Evolutionary conservation across 148 eudicot species (phyloP), one percentile per base, ranked within the genome.

Genomic region (Camellia granthamiana): DNA sequence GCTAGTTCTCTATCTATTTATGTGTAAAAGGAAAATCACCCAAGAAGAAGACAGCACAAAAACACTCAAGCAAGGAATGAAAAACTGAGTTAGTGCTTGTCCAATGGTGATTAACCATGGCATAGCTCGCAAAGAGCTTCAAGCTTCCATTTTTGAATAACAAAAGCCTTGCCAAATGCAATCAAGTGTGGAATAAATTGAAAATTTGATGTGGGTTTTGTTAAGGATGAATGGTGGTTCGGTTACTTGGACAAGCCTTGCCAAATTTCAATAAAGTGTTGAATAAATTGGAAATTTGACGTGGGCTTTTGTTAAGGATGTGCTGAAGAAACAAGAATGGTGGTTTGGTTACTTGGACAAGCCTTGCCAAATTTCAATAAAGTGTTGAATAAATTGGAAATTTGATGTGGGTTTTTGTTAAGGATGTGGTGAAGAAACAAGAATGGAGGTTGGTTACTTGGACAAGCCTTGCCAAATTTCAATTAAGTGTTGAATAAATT

Each of bases 61-160:
- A 30, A 43, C 9, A 59, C 49, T 59, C 51, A 44, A 44, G 13
- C 19, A 52, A 52, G 2, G 6, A 55, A 61, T 30, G 38, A 6
- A 15, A 6, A 42, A 62, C 11, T 41, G 62, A 41, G 23, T 47
- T 38, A 52, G 72, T 65, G 72, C 78, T 62, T 66, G 72, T 46
- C 72, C 62, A 15, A 66, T 66, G 47, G 72, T 30, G 80, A 66
- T 77, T 66, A 65, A 77, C 62, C 72, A 41, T 78, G 60, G 72
- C 74, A 42, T 6, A 49, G 58, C 19, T 41, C 69, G 8, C 12
- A 11, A 65, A 18, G 52, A 69, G 23, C 58, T 18, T 49, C 23
- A 71, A 3, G 3, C 23, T 46, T 41, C 23, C 15, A n/a, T 47
- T 30, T 30, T 30, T 47, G 59, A 66, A 51, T 21, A 3, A 21